Evolutionary conservation across 257 asterid species (phyloP), one percentile per base, ranked within the genome.

Genomic region (Solanum clarkiae): DNA sequence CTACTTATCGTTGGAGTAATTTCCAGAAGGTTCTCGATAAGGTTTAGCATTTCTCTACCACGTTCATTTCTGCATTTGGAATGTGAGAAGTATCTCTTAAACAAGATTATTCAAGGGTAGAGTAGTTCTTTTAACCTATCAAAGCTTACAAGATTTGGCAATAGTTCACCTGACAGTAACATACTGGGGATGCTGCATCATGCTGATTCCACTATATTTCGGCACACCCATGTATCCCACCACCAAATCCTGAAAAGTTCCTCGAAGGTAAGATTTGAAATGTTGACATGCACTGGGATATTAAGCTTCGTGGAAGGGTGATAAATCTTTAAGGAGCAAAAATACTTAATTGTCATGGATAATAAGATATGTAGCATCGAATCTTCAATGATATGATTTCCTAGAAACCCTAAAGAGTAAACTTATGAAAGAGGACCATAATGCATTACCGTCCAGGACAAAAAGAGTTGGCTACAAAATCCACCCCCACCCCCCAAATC

Each of bases 171-270:
- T 93, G 84, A 96, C 92, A 72, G 99, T 96, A 75, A 96, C 92
- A 89, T 95, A 96, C 86, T 96, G 99, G 62, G 98, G 99, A 90
- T 96, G 99, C 53, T 93, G 93, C 32, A 95, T 90, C 98, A 95
- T 95, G 93, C 95, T 91, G 88, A 96, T 88, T 75, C 97, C 98
- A 68, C 92, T 88, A 87, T 93, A 93, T 86, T 96, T 96, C 9
- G 99, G 99, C 68, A 96, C 99, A 44, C 98, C 99, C 98, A 96
- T 96, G 94, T 95, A 96, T 70, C 99, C 99, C 62, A 96, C 97
- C 82, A 96, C 99, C 95, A 96, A 63, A 92, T 96, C 99, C 99
- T 96, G 95, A 80, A 88, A 91, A 80, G 74, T 68, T 81, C 84
- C 82, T 84, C 84, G 11, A 86, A 63, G 80, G 72, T 69, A 13